Base-by-base conservation (phyloP, 2,329 filamentous ascomycete species). In the Trichoderma brevicompactum region DNA sequence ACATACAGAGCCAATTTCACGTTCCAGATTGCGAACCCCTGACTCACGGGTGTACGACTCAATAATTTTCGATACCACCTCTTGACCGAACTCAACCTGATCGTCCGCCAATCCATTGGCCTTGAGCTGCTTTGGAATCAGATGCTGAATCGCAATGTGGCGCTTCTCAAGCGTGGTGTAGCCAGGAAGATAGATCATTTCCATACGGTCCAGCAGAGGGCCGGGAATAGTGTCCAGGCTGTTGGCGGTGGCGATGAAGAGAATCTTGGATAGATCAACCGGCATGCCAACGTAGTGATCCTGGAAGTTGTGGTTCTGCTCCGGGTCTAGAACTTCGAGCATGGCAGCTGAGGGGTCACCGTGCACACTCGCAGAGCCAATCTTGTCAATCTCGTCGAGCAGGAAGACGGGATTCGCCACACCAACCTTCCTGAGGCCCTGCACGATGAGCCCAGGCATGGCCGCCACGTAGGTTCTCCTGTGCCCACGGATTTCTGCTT, bases 181-280 rank as follows among this genome's bases (percentile, higher is more conserved):
- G 70, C 95, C 95, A 1, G 93, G 92, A 23, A 99, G 86, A 69
- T 91, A 87, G 63, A 99, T 97, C 7, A 90, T 96, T 79, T 99
- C 95, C 94, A 99, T 97, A 66, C 95, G 90, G 78, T 99, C 95
- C 12, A 99, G 84, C 2, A 99, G 82, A 17, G 95, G 94, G n/a
- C 93, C 84, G 2, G 95, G 94, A 62, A 99, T 99, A 0, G 94
- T 97, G 73, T 98, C 94, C 28, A 98, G 84, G 9, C 87, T 92
- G 79, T 99, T 99, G 52, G 95, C 95, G 0, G 95, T 99, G 7
- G 95, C 95, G 72, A 99, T 97, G 80, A 99, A 99, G 10, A 99
- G 84, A 23, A 99, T 92, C 79, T 96, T 97, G 80, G 92, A 96
- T 19, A 99, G 84, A 75, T 99, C 95, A 70, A 98, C 92, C 0